phyloP scores from a whole-genome alignment of 73 alveolate genomes.

The Paramecium caudatum region DNA sequence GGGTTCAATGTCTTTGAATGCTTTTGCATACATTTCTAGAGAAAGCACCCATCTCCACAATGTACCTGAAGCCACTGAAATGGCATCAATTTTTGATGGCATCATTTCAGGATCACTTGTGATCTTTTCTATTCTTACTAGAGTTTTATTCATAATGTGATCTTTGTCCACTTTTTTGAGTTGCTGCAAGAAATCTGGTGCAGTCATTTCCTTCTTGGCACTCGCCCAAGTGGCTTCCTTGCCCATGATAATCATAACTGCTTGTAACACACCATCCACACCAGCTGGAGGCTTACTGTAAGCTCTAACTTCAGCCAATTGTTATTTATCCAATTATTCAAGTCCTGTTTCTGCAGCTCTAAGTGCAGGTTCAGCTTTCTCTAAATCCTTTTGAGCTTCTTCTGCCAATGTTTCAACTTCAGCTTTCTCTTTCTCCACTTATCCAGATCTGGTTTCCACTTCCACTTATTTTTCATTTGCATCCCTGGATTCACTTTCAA shows the following conservation, averaged over 20 bases:
- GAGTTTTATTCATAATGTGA: conserved; percentile 78
- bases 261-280: conserved; percentile 94
- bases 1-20: conserved; percentile 97
- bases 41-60: conserved; percentile 97
- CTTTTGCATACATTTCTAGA: conserved; percentile 95
- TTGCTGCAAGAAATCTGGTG: conserved; percentile 92
- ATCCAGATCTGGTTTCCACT: conserved; percentile 92
- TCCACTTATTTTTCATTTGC: conserved; percentile 96
- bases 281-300: conserved; percentile 96
- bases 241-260: conserved; percentile 93
- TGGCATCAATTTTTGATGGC: conserved; percentile 82
- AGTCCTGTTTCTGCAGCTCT: conserved; percentile 95
- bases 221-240: conserved; percentile 89
- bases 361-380: conserved; percentile 97
- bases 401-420: conserved; percentile 97
- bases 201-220: conserved; percentile 96
- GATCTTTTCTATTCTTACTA: conserved; percentile 87
- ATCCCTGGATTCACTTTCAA: conserved; percentile 92
- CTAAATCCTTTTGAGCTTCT: conserved; percentile 92
- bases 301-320: conserved; percentile 94
- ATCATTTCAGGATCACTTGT: conserved; percentile 89
- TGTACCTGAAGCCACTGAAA: conserved; percentile 92
- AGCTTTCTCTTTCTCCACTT: conserved; percentile 96
- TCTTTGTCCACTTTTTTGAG: conserved; percentile 95
- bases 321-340: conserved; percentile 93